Base-by-base conservation (phyloP, 169 alveolate species). In the Plasmodium gallinaceum region DNA sequence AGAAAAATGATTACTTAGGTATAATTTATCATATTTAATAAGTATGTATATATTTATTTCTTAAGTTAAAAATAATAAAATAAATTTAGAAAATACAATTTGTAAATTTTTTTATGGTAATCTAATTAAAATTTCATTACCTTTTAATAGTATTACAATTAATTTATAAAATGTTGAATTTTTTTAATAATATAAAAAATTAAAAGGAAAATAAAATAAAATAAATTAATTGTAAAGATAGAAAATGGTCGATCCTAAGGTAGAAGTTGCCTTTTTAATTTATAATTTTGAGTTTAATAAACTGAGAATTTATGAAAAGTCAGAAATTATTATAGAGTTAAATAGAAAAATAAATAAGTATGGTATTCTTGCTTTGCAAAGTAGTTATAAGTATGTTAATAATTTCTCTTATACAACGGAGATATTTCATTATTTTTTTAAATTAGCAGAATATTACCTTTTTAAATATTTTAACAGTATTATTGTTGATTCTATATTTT, bases 321-420 rank as follows among this genome's bases (percentile, higher is more conserved):
- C 83, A 26, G 18, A 42, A 52, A 24, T 54, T 26, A 69, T 80
- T 54, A 80, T 52, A 46, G 74, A 80, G n/a, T 39, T 69, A 39
- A 80, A 80, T 71, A 80, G 48, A 14, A 80, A 57, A 80, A 80
- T 80, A 37, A 80, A 68, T 37, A 57, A 71, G 58, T 60, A 80
- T 42, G 73, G 57, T 51, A 4, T 18, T 24, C n/a, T 62, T 43
- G 20, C 68, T 32, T 45, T 80, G 37, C 52, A 42, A 24, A 80
- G 90, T 60, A 69, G 32, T 61, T 80, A 80, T 46, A 68, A 80
- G 18, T 75, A 80, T 80, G 90, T 80, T 24, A 80, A 80, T 80
- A 80, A 80, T 62, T 80, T 80, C 54, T 68, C 90, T 6, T 80
- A 80, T 32, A 54, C 90, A 68, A 80, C 90, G 54, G 61, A 80